A percentile compares a stretch with the other conserved stretches of the same genome.
phyloP scores from a whole-genome alignment of 2,329 filamentous ascomycete species.

The Tolypocladium inflatum region DNA sequence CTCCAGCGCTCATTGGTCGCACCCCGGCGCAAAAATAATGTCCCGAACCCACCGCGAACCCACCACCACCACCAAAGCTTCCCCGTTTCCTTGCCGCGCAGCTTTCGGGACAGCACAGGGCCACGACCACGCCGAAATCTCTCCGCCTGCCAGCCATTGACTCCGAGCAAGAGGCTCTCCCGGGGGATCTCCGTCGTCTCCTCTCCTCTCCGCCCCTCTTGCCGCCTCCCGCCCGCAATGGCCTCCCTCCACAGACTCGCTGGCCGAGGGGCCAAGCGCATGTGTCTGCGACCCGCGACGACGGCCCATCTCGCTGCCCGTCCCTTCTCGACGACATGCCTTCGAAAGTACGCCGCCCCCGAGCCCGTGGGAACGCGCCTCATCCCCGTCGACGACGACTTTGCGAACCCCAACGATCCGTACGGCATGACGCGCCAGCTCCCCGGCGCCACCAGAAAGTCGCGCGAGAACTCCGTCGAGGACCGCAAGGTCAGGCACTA shows the following conservation, averaged over 20 bases:
- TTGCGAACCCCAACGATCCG: constrained; percentile 41
- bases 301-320: constrained; percentile 32
- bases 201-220: constrained; percentile 17
- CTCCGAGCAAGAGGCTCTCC: constrained; percentile 23
- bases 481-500: constrained; percentile 93
- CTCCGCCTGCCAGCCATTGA: constrained; percentile 22
- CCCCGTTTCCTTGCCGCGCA: constrained; percentile 17
- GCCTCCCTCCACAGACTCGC: constrained; percentile 61
- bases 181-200: constrained; percentile 18
- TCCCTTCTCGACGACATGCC: constrained; percentile 55
- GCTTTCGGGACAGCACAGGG: constrained; percentile 2
- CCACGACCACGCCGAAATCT: constrained; percentile 6
- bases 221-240: constrained; percentile 41
- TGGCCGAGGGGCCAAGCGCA: constrained; percentile 59
- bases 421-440: constrained; percentile 35
- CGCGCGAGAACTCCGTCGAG: constrained; percentile 37
- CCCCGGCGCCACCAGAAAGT: constrained; percentile 33
- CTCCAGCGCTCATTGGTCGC: constrained; percentile 16
- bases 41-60: constrained; percentile 19
- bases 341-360: constrained; percentile 54
- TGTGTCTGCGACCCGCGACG: constrained; percentile 42
- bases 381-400: constrained; percentile 56
- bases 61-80: constrained; percentile 16
- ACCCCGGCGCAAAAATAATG: constrained; percentile 18
- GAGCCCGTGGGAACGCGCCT: constrained; percentile 46